phyloP scores from a whole-genome alignment of 2,329 filamentous ascomycete genomes.

The Pyricularia grisea region DNA sequence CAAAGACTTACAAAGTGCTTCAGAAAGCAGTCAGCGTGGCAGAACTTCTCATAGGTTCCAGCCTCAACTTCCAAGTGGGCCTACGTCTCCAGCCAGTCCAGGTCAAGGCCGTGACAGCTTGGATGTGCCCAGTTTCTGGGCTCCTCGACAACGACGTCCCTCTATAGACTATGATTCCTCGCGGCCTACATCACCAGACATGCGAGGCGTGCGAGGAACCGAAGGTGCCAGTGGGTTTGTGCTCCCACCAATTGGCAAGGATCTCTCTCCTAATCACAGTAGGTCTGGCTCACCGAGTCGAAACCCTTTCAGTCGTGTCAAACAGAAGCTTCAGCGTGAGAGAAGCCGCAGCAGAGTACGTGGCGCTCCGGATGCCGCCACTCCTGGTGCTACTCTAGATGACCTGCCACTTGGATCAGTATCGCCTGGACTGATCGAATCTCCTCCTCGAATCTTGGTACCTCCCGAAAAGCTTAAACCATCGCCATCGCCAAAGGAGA shows the following conservation, averaged over 20 bases:
- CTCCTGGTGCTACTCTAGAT: conserved; percentile 19
- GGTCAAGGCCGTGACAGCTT: conserved; percentile 29
- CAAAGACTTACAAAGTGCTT: neutral
- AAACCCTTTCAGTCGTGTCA: conserved; percentile 47
- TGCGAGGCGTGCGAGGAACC: conserved; percentile 28
- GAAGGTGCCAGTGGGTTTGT: conserved; percentile 34
- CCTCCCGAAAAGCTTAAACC: conserved; percentile 7
- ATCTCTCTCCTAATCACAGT: conserved; percentile 54
- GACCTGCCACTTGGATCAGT: conserved; percentile 18
- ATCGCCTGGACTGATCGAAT: conserved; percentile 2
- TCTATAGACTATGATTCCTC: conserved; percentile 37
- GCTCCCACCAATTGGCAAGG: conserved; percentile 46
- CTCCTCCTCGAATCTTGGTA: neutral
- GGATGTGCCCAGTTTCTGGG: conserved; percentile 30
- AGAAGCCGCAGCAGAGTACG: conserved; percentile 36
- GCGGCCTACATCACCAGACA: conserved; percentile 40
- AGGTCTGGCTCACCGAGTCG: conserved; percentile 54
- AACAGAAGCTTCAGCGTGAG: conserved; percentile 32
- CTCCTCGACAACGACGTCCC: conserved; percentile 17
- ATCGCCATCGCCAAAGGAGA: conserved; percentile 14
- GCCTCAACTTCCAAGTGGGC: neutral
- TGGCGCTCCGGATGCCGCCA: conserved; percentile 16
- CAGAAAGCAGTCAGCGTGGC: neutral
- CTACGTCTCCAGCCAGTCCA: conserved; percentile 19
- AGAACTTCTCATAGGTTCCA: neutral